Base-by-base conservation (phyloP, 495 filamentous ascomycete genomes). In the Penicillium coffeae region DNA sequence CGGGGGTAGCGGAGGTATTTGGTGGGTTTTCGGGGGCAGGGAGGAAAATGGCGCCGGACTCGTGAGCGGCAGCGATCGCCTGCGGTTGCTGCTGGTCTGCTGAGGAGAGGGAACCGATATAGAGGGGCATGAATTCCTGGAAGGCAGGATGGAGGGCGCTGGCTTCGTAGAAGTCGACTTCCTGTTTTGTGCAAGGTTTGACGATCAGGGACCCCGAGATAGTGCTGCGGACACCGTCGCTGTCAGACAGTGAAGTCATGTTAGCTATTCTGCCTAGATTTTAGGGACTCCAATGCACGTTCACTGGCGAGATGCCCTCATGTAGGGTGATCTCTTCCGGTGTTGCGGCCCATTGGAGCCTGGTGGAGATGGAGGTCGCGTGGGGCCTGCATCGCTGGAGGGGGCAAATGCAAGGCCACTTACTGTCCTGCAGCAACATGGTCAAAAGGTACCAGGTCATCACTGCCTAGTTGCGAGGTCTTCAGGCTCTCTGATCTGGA, bases 371-470 rank as follows among this genome's bases (percentile, higher is more conserved):
- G n/a, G n/a, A n/a, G 8, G 33, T 50, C 50, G 38, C 39, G 55
- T 41, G 45, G 47, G 21, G 41, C 45, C 25, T 30, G 25, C 25
- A 10, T 10, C 4, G 25, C 34, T 21, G 2, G 9, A 27, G 36
- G 45, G n/a, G 37, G 36, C 37, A 25, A 8, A 21, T n/a, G 38
- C 10, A 10, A 30, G 25, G 25, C 10, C 15, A 85, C 91, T 79
- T 77, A 96, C 91, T 98, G 93, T 72, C 93, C 93, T 45, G 93
- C 93, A 42, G 91, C 90, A 41, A 84, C 88, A 69, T 90, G 79
- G 59, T 86, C 83, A 62, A 87, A 95, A 8, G 82, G 79, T 38
- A 85, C 73, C 37, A 76, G 90, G 72, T 66, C 86, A 59, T 66
- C 74, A 59, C 59, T 68, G 48, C 68, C 70, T 30, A 75, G 54